These are phyloP conservation scores for Dictyostelium purpureum DNA, from an alignment of 78 protist species.

Conservation along the genomic window DNA sequence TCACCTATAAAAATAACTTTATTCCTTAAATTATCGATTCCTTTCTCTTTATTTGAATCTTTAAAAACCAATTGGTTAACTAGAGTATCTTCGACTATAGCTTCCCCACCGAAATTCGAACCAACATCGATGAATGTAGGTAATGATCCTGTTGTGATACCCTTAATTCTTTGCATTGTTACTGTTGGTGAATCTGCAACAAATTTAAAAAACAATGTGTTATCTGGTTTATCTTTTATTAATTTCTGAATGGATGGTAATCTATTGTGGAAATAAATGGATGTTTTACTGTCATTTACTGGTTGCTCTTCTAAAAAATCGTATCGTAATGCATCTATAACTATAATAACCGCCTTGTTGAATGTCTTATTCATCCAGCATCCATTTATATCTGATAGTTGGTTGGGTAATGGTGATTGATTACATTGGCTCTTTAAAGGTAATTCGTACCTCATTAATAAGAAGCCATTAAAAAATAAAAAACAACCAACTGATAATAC, in stretches of 20 bases:
- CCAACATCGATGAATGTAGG: constrained; percentile 97
- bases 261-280: constrained; percentile 26
- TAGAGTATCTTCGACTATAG: constrained; percentile 91
- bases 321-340: constrained; percentile 81
- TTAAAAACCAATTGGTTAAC: constrained; percentile 76
- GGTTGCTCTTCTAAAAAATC: constrained; percentile 36
- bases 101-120: constrained; percentile 75
- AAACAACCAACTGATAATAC: constrained; percentile 33
- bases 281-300: background rate
- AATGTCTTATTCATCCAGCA: constrained; percentile 65
- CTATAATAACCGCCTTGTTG: constrained; percentile 68
- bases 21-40: background rate
- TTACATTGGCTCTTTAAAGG: constrained; percentile 46
- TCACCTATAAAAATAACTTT: constrained; percentile 92
- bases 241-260: constrained; percentile 3
- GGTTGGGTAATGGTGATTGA: constrained; percentile 21
- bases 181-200: constrained; percentile 97
- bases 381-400: background rate
- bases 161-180: constrained; percentile 96
- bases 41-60: background rate
- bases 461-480: constrained; percentile 71
- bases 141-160: constrained; percentile 89
- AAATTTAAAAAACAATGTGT: constrained; percentile 65
- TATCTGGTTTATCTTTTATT: background rate
- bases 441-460: constrained; percentile 74